These are phyloP conservation scores for Camellia oleifera DNA, from an alignment of 179 eudicot species.

Conservation along the genomic window DNA sequence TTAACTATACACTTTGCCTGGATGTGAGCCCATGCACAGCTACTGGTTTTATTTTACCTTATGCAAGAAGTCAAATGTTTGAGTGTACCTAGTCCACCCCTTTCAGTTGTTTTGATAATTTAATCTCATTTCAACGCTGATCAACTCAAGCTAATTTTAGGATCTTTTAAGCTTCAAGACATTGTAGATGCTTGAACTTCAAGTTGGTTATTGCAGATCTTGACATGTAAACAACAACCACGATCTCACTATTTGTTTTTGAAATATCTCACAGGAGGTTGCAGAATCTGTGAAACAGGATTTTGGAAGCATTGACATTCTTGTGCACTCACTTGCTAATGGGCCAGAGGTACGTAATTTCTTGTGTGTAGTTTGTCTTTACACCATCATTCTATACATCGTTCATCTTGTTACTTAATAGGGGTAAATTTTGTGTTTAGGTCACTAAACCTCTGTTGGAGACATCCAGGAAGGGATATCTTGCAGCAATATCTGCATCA, in stretches of 20 bases:
- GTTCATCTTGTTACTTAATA: slow-evolving; percentile 13
- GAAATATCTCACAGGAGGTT: slow-evolving; percentile 55
- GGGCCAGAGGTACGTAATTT: slow-evolving; percentile 75
- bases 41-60: slow-evolving; percentile 3
- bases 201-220: slow-evolving; percentile 4
- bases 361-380: background rate
- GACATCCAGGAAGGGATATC: slow-evolving; percentile 90
- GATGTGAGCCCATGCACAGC: background rate
- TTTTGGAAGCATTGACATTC: slow-evolving; percentile 94
- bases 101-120: background rate
- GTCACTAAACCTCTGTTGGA: slow-evolving; percentile 89
- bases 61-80: background rate
- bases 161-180: slow-evolving; percentile 4
- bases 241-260: slow-evolving; percentile 14
- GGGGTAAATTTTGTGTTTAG: slow-evolving; percentile 32
- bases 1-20: too few species aligned
- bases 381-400: background rate
- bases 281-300: slow-evolving; percentile 83
- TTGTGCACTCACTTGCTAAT: slow-evolving; percentile 97
- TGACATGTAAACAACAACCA: background rate
- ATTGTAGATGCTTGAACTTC: background rate
- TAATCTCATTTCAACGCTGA: background rate
- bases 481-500: slow-evolving; percentile 97
- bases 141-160: background rate
- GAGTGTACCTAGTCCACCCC: background rate